These are phyloP conservation scores for Trichosanthes cucumerina DNA, from an alignment of 306 rosid genomes.

Conservation along the genomic window DNA sequence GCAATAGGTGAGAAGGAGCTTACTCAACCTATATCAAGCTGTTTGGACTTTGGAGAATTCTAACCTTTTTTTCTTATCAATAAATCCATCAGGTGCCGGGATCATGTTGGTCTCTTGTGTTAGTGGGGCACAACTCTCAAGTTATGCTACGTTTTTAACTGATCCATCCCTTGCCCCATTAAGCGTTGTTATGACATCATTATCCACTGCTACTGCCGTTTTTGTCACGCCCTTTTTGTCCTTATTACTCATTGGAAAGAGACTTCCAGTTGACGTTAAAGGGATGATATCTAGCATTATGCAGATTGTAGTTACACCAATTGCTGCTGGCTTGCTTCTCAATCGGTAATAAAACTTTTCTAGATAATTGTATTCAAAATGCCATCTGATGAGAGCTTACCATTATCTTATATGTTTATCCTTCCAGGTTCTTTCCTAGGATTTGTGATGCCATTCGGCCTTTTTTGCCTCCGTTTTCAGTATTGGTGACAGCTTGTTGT, in stretches of 20 bases:
- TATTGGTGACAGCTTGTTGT: constrained; percentile 70
- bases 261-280: constrained; percentile 82
- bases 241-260: constrained; percentile 82
- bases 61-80: constrained; percentile 17
- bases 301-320: constrained; percentile 84
- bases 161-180: constrained; percentile 86
- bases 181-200: constrained; percentile 89
- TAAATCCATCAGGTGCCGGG: constrained; percentile 71
- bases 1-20: constrained; percentile 49
- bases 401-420: constrained; percentile 10
- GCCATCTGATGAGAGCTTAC: constrained; percentile 9
- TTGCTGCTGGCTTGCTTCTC: constrained; percentile 70
- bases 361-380: constrained; percentile 5
- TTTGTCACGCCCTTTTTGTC: constrained; percentile 73
- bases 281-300: constrained; percentile 91
- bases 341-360: constrained; percentile 43
- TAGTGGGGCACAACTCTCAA: constrained; percentile 96
- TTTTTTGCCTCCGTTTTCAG: constrained; percentile 77
- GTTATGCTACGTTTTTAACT: constrained; percentile 78
- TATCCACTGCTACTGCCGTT: constrained; percentile 92
- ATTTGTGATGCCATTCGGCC: constrained; percentile 62
- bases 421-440: constrained; percentile 64
- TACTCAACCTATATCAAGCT: constrained; percentile 13
- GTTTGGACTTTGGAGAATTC: constrained; percentile 9
- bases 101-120: constrained; percentile 87